Evolutionary conservation across 192 early-diverging fungal species (phyloP).

Genomic region (Linnemannia elongata): DNA sequence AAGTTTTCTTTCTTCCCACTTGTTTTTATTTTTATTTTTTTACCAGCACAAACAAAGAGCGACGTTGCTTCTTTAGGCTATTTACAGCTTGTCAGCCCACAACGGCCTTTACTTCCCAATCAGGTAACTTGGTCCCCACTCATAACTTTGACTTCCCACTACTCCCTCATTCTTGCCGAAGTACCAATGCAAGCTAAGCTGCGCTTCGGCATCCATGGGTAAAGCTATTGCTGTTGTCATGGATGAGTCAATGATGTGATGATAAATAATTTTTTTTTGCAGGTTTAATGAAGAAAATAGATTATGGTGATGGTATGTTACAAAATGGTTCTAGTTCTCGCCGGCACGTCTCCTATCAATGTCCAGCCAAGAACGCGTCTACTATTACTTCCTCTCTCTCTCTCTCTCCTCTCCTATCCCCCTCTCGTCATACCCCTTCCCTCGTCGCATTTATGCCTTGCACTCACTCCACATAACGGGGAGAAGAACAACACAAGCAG

Average conservation of each 20-base stretch:
- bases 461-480: slow-evolving; percentile 69
- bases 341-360: not conserved
- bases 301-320: slow-evolving; percentile 5
- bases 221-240: not conserved
- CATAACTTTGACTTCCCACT: too few species aligned
- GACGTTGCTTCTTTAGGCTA: not conserved
- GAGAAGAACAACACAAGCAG: slow-evolving; percentile 56
- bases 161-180: slow-evolving; percentile 2
- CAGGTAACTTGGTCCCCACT: not conserved
- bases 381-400: too few species aligned
- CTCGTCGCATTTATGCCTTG: slow-evolving; percentile 31
- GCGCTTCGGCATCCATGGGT: not conserved
- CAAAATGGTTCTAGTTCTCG: not conserved
- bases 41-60: too few species aligned
- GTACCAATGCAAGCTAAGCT: not conserved
- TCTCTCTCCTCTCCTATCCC: not conserved
- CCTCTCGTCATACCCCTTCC: not conserved
- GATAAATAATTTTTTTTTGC: not conserved
- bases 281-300: not conserved
- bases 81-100: not conserved
- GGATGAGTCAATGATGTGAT: not conserved
- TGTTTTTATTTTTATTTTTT: too few species aligned
- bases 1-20: not conserved
- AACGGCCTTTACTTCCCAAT: not conserved
- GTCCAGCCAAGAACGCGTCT: too few species aligned